phyloP scores from a whole-genome alignment of 2,329 filamentous ascomycete genomes.

The Colletotrichum sp. region DNA sequence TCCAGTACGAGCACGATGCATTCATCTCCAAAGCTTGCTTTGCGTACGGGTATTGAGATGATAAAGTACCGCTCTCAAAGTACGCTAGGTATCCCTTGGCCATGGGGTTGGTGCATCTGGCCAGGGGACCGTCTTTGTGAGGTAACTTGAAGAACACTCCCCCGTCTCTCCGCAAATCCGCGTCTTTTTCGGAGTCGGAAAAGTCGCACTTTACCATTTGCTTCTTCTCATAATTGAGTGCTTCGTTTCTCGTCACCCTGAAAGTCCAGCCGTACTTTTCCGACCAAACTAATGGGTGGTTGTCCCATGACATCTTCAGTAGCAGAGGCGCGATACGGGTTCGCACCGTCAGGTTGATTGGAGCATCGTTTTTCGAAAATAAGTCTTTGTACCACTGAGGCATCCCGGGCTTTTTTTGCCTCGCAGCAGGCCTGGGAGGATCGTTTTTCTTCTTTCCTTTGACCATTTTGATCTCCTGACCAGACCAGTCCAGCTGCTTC shows the following conservation, averaged over 20 bases:
- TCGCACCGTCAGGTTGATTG: slow-evolving; percentile 82
- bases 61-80: slow-evolving; percentile 87
- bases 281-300: slow-evolving; percentile 90
- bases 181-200: slow-evolving; percentile 71
- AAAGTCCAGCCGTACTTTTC: slow-evolving; percentile 95
- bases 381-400: slow-evolving; percentile 96
- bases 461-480: slow-evolving; percentile 87
- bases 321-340: slow-evolving; percentile 87
- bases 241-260: slow-evolving; percentile 68
- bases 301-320: slow-evolving; percentile 86
- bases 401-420: slow-evolving; percentile 94
- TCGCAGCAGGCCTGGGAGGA: slow-evolving; percentile 74
- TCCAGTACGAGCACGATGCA: slow-evolving; percentile 98
- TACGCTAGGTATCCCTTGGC: slow-evolving; percentile 90
- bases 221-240: slow-evolving; percentile 69
- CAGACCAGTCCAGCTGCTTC: slow-evolving; percentile 92
- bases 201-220: slow-evolving; percentile 80
- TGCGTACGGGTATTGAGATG: slow-evolving; percentile 87
- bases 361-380: slow-evolving; percentile 70
- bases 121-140: slow-evolving; percentile 90
- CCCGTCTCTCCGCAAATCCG: slow-evolving; percentile 64
- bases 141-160: slow-evolving; percentile 90
- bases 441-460: slow-evolving; percentile 91
- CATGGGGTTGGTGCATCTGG: slow-evolving; percentile 85
- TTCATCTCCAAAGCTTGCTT: slow-evolving; percentile 99